These are phyloP conservation scores for Kurtzmaniella quercitrusa DNA, from an alignment of 1,139 yeast species.

Conservation along the genomic window DNA sequence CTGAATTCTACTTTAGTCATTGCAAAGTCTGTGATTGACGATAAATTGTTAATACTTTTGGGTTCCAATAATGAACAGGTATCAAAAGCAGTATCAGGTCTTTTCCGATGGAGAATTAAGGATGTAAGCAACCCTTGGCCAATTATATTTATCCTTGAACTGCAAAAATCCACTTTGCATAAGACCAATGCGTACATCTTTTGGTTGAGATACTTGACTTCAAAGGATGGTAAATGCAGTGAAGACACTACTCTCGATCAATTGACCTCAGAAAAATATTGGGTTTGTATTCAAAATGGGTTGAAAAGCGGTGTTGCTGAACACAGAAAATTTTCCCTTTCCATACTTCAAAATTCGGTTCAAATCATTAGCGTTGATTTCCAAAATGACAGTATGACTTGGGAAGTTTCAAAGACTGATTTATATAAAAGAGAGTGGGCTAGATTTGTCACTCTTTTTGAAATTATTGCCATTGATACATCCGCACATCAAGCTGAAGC, in stretches of 20 bases:
- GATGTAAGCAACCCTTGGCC: conserved; percentile 40
- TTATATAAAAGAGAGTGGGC: conserved; percentile 58
- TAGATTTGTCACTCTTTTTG: conserved; percentile 68
- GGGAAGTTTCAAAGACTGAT: conserved; percentile 33
- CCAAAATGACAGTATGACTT: conserved; percentile 39
- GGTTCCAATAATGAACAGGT: conserved; percentile 30
- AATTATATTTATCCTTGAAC: conserved; percentile 33
- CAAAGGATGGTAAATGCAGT: conserved; percentile 11
- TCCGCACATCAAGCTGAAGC: conserved; percentile 85
- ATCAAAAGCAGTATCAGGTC: conserved; percentile 30
- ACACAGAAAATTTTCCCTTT: conserved; percentile 65
- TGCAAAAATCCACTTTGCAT: conserved; percentile 25
- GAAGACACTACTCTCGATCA: conserved; percentile 18
- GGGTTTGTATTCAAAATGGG: conserved; percentile 58
- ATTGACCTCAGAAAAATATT: conserved; percentile 43
- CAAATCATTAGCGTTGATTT: conserved; percentile 40
- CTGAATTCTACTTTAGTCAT: conserved; percentile 50
- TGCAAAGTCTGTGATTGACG: conserved; percentile 50
- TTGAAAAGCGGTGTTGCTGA: conserved; percentile 60
- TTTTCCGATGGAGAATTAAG: conserved; percentile 48
- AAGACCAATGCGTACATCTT: conserved; percentile 45
- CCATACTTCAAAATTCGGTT: conserved; percentile 62
- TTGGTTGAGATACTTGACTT: conserved; percentile 51
- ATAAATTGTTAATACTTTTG: conserved; percentile 25
- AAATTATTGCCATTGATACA: conserved; percentile 79